Conservation (phyloP, 345 rosid genomes). For the Carallia pectinifolia region DNA sequence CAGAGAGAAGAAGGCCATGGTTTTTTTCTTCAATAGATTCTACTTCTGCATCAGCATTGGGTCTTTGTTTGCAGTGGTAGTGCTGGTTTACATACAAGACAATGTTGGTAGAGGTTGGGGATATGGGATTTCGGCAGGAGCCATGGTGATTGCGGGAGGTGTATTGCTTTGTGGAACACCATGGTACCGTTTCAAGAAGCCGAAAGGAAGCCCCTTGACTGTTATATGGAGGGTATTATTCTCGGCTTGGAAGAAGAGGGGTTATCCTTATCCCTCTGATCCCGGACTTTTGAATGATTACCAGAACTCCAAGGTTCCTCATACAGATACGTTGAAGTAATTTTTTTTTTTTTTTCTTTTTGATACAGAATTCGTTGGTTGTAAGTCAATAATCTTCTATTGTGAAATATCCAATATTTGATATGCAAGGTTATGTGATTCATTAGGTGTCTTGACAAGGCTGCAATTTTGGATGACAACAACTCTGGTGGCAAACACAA, state of each 20-base stretch:
- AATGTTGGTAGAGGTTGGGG: conserved; percentile 94
- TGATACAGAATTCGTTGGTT: no score
- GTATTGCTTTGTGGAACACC: conserved; percentile 59
- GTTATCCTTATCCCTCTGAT: conserved; percentile 47
- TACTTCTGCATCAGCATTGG: conserved; percentile 61
- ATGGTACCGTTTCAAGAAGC: conserved; percentile 68
- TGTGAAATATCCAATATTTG: no score
- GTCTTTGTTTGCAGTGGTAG: conserved; percentile 71
- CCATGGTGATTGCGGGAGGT: conserved; percentile 64
- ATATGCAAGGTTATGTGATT: no score
- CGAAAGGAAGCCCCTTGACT: conserved; percentile 85
- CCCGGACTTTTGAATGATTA: conserved; percentile 57
- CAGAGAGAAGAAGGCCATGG: conserved; percentile 63
- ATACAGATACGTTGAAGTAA: conserved; percentile 53
- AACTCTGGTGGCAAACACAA: conserved; percentile 25
- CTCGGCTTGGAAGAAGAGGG: conserved; percentile 80
- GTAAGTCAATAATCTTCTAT: no score
- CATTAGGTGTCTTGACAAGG: conserved; percentile 75
- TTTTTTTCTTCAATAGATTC: conserved; percentile 33
- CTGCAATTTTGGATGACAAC: conserved; percentile 47
- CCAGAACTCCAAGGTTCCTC: conserved; percentile 52
- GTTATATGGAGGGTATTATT: conserved; percentile 69
- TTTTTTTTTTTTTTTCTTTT: no score
- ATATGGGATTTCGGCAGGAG: conserved; percentile 79
- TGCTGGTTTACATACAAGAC: conserved; percentile 81